Evolutionary conservation across 768 basidiomycete genomes (phyloP), one percentile per base, ranked within the genome.

Genomic region (Psilocybe cubensis): DNA sequence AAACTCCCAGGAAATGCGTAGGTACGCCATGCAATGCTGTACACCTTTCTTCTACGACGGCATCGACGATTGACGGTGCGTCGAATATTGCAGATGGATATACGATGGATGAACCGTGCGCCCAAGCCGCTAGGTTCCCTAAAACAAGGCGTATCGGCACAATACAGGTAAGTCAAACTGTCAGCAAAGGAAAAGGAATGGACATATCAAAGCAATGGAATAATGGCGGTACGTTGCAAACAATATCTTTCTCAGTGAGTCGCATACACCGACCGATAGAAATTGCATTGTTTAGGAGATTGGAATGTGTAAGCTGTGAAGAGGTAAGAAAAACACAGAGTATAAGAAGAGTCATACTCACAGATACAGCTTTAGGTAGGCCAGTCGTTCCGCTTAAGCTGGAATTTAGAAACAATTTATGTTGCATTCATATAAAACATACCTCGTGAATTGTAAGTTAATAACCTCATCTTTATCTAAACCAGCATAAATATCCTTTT

Each of bases 171-270:
- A 24, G 38, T 21, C 24, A 25, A 28, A 33, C 35, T 5, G 18
- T 18, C 21, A 27, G 29, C 8, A 25, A 5, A 24, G 11, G 23
- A 9, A 28, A 18, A 33, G 43, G 20, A 25, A 56, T 25, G 42
- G 77, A 90, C 90, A 88, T 74, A 91, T 92, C 92, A 82, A 93
- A 93, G 67, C 92, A 94, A 68, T 94, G 92, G 68, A 93, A 94
- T 1, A 93, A 72, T 0, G 92, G 92, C 2, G 92, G 92, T 1
- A 86, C 86, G 60, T 94, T 93, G 78, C 92, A 92, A 3, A 93
- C 71, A 21, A 90, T 70, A 60, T 94, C 92, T 8, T 79, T 67
- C 23, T 83, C 73, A 0, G 85, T 81, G 41, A 94, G 73, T 51
- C 73, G 71, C 92, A 94, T 93, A 63, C 83, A 84, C 17, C 81